Evolutionary conservation across 2,329 filamentous ascomycete genomes (phyloP), one percentile per base, ranked within the genome.

Genomic region (Gyromitra esculenta): DNA sequence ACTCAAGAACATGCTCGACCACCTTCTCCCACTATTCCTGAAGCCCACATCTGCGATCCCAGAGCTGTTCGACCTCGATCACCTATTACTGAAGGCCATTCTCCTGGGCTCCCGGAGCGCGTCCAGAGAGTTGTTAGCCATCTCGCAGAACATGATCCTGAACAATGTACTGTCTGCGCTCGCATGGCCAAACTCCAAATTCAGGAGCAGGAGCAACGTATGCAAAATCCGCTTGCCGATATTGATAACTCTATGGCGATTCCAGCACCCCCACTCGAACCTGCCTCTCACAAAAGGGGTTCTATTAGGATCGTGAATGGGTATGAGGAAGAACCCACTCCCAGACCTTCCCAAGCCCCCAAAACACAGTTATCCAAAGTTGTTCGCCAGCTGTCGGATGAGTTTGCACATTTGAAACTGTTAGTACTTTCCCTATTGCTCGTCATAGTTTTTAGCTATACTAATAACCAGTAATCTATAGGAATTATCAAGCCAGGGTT

Each of bases 331-430:
- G 77, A 79, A 21, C 43, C 76, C 39, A 81, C 80, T 5, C 79
- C 80, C 15, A 76, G 80, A 64, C 80, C 80, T 37, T 80, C 79
- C 13, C 76, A 79, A 8, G 65, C 64, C 35, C 80, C 80, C 1
- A 79, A 80, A 50, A 79, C 57, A 39, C 79, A 80, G 54, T 74
- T 81, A 43, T 78, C 79, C 18, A 80, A 80, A 21, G 78, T 81
- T 59, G 78, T 81, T 50, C 78, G 80, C 9, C 80, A 81, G 64
- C 72, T 81, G 50, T 78, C 80, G n/a, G 80, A 81, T 73, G 80
- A 81, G 45, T 79, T 81, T 35, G 77, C 79, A 9, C 80, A 81
- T 65, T 37, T 81, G 25, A 81, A 80, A 76, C 66, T 81, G 80
- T 81, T 78, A 77, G 78, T 69, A 67, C 21, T 31, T 57, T 35